Evolutionary conservation across 2,329 filamentous ascomycete species (phyloP), one percentile per base, ranked within the genome.

Genomic region (Sclerotinia minor): DNA sequence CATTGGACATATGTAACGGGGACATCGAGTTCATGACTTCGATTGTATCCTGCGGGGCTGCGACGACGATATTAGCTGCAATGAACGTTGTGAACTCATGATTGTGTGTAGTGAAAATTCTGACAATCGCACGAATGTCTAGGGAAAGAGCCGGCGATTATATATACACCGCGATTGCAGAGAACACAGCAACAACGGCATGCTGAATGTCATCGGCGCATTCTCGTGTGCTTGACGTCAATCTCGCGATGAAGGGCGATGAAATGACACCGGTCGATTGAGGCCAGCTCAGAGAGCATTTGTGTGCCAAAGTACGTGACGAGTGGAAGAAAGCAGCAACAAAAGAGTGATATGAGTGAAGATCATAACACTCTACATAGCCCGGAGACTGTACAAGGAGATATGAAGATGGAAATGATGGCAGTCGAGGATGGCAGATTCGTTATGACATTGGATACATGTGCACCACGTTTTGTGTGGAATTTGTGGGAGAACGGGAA

Each of bases 1-100:
- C 90, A 80, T 92, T 91, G 76, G 85, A 83, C 76, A 87, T 83
- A 80, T 86, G 83, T 79, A 87, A 83, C 75, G 84, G 82, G 77
- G 86, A 84, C 80, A 83, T 84, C 81, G 86, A 86, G 75, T 79
- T 78, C 83, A 89, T 87, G 77, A 83, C 85, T 81, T 83, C 83
- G 79, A 83, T 83, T 81, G 85, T 84, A 80, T 83, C 81, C 72
- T 71, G 73, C 71, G 83, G 84, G 83, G 83, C 85, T 87, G 76
- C 78, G 80, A 81, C 79, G 79, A 78, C 78, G 78, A 81, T 78
- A 79, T 85, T 81, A 85, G 83, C 77, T 76, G 69, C 71, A 50
- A 65, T 71, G 68, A 63, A 68, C 60, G 67, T 66, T 67, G 73
- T 68, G 67, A 59, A 53, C 66, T 69, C 64, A 54, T 69, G 58